These are phyloP conservation scores for Thalassiosira hispida DNA, from an alignment of 352 stramenopile genomes.

Conservation along the genomic window DNA sequence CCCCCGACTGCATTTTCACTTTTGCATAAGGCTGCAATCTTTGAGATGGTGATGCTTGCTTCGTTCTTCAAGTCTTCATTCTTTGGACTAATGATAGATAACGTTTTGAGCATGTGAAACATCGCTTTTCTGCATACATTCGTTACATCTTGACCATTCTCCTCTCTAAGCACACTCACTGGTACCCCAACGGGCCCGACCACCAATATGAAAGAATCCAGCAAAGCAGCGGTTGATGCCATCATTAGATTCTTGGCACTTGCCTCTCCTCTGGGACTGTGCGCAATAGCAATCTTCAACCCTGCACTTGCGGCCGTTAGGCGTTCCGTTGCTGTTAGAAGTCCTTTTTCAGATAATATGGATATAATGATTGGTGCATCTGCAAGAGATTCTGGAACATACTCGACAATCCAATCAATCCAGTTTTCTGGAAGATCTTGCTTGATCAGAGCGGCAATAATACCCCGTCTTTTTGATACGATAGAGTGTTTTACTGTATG, in stretches of 20 bases:
- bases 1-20: constrained; percentile 61
- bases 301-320: constrained; percentile 58
- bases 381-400: constrained; percentile 71
- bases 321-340: constrained; percentile 58
- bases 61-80: constrained; percentile 46
- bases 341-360: constrained; percentile 60
- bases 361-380: constrained; percentile 51
- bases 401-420: constrained; percentile 72
- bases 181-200: constrained; percentile 70
- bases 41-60: constrained; percentile 54
- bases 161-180: constrained; percentile 62
- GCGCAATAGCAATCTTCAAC: constrained; percentile 58
- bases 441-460: constrained; percentile 66
- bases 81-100: constrained; percentile 49
- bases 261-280: constrained; percentile 50
- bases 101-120: constrained; percentile 66
- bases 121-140: constrained; percentile 58
- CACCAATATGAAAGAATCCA: constrained; percentile 71
- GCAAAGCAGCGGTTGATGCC: constrained; percentile 52
- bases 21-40: constrained; percentile 69
- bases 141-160: constrained; percentile 62
- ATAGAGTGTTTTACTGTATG: no score
- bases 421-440: constrained; percentile 59
- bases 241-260: constrained; percentile 49
- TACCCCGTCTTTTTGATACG: constrained; percentile 39